Conservation (phyloP, 1,284 basidiomycete genomes). For the Ceratobasidium sp. region DNA sequence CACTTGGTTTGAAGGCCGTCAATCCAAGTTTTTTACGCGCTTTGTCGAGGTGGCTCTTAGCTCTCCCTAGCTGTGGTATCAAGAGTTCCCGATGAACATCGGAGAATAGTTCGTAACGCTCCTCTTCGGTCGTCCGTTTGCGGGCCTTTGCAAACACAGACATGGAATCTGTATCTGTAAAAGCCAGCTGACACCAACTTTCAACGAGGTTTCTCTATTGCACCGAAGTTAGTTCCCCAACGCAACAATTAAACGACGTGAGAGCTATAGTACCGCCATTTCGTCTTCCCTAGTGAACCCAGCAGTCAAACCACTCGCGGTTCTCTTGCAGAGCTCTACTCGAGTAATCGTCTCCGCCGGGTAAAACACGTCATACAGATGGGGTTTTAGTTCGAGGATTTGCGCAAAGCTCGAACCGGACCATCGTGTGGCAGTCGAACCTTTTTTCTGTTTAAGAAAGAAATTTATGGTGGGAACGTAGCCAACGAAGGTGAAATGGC, state of each 20-base stretch:
- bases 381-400: conserved; percentile 5
- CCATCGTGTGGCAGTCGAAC: conserved; percentile 3
- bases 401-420: not conserved
- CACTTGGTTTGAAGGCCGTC: not conserved
- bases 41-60: not conserved
- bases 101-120: not conserved
- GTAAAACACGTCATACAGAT: not conserved
- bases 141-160: not conserved
- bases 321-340: not conserved
- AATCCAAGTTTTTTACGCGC: not conserved
- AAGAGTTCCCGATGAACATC: conserved; percentile 8
- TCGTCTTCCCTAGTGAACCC: not conserved
- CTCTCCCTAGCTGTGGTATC: not conserved
- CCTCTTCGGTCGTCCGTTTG: not conserved
- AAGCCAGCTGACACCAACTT: conserved; percentile 8
- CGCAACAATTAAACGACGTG: not conserved
- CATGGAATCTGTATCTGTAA: not conserved
- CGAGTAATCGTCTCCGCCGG: not conserved
- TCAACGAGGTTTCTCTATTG: conserved; percentile 10
- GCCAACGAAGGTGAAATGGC: not conserved
- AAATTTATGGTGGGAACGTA: not conserved
- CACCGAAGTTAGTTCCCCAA: not conserved
- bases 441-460: not conserved
- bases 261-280: not conserved
- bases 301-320: not conserved